phyloP scores from a whole-genome alignment of 345 rosid genomes.

The Viola odorata region DNA sequence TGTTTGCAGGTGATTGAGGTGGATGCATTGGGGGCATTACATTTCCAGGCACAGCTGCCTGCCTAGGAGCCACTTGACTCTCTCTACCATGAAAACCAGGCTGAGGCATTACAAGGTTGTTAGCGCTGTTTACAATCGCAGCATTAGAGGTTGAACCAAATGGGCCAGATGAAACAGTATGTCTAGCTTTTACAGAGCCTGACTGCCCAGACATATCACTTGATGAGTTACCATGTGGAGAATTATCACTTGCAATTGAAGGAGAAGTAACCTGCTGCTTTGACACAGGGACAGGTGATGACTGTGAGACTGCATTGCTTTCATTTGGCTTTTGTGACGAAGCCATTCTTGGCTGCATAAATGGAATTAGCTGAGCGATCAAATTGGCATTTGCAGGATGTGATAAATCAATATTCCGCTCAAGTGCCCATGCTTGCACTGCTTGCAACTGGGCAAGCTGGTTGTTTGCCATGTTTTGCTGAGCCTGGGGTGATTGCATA shows the following conservation, averaged over 20 bases:
- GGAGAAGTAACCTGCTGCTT: conserved; percentile 72
- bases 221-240: conserved; percentile 69
- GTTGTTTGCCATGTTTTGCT: conserved; percentile 60
- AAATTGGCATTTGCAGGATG: conserved; percentile 84
- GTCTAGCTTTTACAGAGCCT: conserved; percentile 62
- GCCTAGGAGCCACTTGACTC: conserved; percentile 53
- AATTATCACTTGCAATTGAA: conserved; percentile 56
- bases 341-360: conserved; percentile 81
- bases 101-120: conserved; percentile 49
- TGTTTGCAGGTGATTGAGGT: conserved; percentile 52
- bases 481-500: conserved; percentile 62
- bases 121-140: conserved; percentile 38
- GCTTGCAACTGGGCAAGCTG: conserved; percentile 77
- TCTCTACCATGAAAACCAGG: conserved; percentile 60
- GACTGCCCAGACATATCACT: conserved; percentile 80
- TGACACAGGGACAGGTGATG: conserved; percentile 52
- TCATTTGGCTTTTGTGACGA: conserved; percentile 71
- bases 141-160: conserved; percentile 52
- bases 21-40: conserved; percentile 70
- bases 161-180: conserved; percentile 37
- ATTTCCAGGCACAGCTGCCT: conserved; percentile 44
- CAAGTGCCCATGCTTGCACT: conserved; percentile 82
- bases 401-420: conserved; percentile 81
- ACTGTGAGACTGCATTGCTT: conserved; percentile 39
- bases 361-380: conserved; percentile 71